A percentile compares a stretch with the other conserved stretches of the same genome.
Evolutionary conservation across 2,329 filamentous ascomycete genomes (phyloP).

Genomic region (Penicillium hesseltinei): DNA sequence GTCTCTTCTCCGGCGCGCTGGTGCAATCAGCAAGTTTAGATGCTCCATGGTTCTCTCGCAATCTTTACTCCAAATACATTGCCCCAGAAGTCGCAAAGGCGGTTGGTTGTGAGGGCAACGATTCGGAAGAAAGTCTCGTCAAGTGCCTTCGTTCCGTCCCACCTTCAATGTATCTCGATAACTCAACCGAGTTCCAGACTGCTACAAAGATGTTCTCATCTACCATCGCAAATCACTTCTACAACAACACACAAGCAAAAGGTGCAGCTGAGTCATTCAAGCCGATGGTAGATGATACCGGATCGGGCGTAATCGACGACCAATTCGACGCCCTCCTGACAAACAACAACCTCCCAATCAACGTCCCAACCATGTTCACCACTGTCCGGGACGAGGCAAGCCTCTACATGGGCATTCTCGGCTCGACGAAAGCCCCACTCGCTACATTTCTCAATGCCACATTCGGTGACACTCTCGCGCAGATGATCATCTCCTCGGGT

Average conservation of each 20-base stretch:
- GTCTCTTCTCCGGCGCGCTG: constrained; percentile 30
- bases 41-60: constrained; percentile 28
- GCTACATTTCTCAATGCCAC: constrained; percentile 16
- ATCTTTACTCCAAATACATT: constrained; percentile 23
- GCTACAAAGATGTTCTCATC: constrained; percentile 10
- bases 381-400: constrained; percentile 27
- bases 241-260: constrained; percentile 18
- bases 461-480: constrained; percentile 17
- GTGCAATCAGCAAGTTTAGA: constrained; percentile 29
- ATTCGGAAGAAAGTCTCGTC: constrained; percentile 14
- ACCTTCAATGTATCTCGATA: constrained; percentile 21
- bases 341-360: constrained; percentile 20
- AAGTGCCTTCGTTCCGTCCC: constrained; percentile 26
- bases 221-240: constrained; percentile 13
- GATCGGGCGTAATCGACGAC: constrained; percentile 26
- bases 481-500: constrained; percentile 11
- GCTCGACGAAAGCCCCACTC: constrained; percentile 8
- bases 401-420: constrained; percentile 18
- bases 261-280: constrained; percentile 25
- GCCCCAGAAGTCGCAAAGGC: constrained; percentile 21
- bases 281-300: constrained; percentile 29
- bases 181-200: constrained; percentile 17
- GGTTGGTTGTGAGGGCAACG: constrained; percentile 23
- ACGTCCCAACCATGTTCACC: constrained; percentile 30
- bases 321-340: constrained; percentile 28